Evolutionary conservation across 768 basidiomycete genomes (phyloP).

Genomic region (Auricularia sp.): DNA sequence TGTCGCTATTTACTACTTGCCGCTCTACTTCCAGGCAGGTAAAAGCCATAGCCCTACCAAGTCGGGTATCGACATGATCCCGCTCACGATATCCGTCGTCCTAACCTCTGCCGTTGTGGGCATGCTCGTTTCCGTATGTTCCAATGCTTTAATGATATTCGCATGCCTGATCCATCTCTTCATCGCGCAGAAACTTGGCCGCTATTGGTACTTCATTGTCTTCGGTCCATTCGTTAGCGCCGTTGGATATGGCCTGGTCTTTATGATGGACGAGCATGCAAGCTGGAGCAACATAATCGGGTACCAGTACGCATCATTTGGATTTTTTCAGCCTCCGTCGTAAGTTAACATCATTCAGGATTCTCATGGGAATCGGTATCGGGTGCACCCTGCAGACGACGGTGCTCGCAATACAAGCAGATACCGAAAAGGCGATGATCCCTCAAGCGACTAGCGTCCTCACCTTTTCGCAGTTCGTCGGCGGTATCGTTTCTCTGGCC

Average conservation of each 20-base stretch:
- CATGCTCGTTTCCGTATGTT: conserved; percentile 12
- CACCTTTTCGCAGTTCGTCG: conserved; percentile 3
- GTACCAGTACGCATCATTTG: conserved; percentile 28
- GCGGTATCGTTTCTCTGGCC: background rate
- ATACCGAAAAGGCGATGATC: conserved; percentile 15
- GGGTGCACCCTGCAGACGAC: conserved; percentile 27
- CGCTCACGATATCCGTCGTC: conserved; percentile 26
- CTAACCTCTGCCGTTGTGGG: conserved; percentile 21
- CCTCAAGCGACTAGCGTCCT: conserved; percentile 18
- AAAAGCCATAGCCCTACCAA: conserved; percentile 26
- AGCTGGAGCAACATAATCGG: conserved; percentile 21
- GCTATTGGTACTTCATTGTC: background rate
- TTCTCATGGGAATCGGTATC: conserved; percentile 29
- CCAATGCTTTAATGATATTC: too few relatives aligned
- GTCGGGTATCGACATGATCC: conserved; percentile 31
- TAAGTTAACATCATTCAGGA: background rate
- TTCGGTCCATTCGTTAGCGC: background rate
- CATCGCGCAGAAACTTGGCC: background rate
- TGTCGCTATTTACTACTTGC: conserved; percentile 11
- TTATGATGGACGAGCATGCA: conserved; percentile 23
- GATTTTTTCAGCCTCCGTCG: too few relatives aligned
- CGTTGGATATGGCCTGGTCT: conserved; percentile 29
- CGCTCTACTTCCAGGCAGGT: conserved; percentile 23
- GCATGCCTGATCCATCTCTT: background rate
- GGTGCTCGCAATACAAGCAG: conserved; percentile 16